Base-by-base conservation (phyloP, 306 rosid species). In the Lathyrus tuberosus region DNA sequence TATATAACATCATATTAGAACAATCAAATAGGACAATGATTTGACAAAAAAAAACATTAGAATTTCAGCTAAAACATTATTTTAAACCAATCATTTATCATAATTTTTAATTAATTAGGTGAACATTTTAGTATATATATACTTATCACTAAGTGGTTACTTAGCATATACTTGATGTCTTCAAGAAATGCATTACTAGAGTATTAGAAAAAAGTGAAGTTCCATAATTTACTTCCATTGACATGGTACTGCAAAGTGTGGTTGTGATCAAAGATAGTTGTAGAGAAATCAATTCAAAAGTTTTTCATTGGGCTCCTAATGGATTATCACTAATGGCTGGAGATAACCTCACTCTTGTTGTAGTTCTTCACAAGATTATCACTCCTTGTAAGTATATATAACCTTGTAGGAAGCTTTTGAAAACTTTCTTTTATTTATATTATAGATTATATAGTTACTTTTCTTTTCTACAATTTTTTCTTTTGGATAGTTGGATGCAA, bases 221-320 rank as follows among this genome's bases (percentile, higher is more conserved):
- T 63, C 28, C 22, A 40, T 53, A n/a, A 24, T 28, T 58, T 14
- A 8, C 11, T 5, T 10, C 4, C 44, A 61, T 62, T 42, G 49
- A 16, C 8, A 80, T 84, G 78, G 89, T 30, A 44, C 65, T 20
- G 0, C 80, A 87, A 70, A 86, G 76, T 46, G 88, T 89, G 46
- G 84, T 87, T 69, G 88, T 87, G 82, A 84, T 92, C 69, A 82
- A 84, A 47, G 98, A 89, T 71, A 86, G 86, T 49, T 72, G 81
- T 2, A 82, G 70, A 68, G 85, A 87, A 41, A 65, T 86, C 38
- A 78, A 85, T 67, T 43, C 69, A 49, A 81, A 38, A 31, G 69
- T 80, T 59, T 82, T 87, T 57, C 22, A 41, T 54, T 79, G 89
- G 86, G 81, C 91, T 52, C 65, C 76, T 56, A 41, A 72, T 8